Evolutionary conservation across 305 asterid genomes (phyloP), one percentile per base, ranked within the genome.

Genomic region (Rubia occidens): DNA sequence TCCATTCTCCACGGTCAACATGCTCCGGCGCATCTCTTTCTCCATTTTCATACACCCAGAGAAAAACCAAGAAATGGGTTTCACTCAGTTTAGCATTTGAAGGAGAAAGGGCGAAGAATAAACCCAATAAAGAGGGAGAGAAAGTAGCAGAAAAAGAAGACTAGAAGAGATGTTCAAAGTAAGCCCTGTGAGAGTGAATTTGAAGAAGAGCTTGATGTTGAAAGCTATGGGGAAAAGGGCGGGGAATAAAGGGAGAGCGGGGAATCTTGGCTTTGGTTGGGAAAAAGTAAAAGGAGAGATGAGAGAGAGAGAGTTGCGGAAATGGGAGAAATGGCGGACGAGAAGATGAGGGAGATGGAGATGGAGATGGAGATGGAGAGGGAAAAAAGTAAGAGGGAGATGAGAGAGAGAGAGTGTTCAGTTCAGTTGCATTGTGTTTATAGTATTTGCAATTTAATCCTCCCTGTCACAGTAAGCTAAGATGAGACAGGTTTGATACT

Each of bases 41-140:
- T 76, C 74, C 82, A 73, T 78, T 10, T 56, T 45, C 26, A 14
- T 24, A 45, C 29, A 65, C 5, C 24, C 51, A 49, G 24, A 6
- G 56, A 39, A 24, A 17, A 15, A 54, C 39, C 21, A 17, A 29
- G 14, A 72, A 35, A 64, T 49, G 43, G 20, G 32, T 73, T 43
- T 53, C 18, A 20, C 8, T 85, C 87, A 85, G 89, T 78, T 78
- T 86, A 80, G 91, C 92, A 88, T 86, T 78, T 85, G 84, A 83
- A 84, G 78, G 67, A 81, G 75, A 61, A 43, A 68, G 58, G 15
- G 2, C 15, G 11, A 45, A 53, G 55, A 53, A n/a, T 53, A 53
- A 53, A 53, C 39, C 39, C 45, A 8, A 55, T 20, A 68, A 75
- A 70, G 61, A 13, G 64, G 56, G 60, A 35, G 60, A 72, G 45